Base-by-base conservation (phyloP, 345 rosid species). In the Microthlaspi erraticum region DNA sequence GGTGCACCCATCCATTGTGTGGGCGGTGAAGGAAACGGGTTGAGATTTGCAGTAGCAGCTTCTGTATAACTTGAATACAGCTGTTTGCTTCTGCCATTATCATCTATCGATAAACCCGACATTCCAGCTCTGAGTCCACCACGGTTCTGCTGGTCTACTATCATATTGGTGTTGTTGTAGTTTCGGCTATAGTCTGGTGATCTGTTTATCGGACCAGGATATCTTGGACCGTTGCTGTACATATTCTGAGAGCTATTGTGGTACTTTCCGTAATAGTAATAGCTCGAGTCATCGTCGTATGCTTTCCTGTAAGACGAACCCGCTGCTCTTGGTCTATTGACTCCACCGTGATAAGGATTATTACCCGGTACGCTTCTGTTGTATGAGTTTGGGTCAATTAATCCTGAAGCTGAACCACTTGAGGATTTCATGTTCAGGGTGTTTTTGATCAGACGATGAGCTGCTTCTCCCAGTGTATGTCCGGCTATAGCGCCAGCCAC, bases 361-460 rank as follows among this genome's bases (percentile, higher is more conserved):
- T 51, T 50, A 55, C 85, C 83, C 1, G 78, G 79, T 33, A 63
- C 44, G 70, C 84, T 86, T 3, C 72, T 81, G 70, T 67, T 45
- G 60, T 67, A 60, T n/a, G 77, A 54, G 0, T 72, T 82, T 38
- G 81, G 90, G 70, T 84, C 96, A 32, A 73, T 52, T 39, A 68
- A 42, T 61, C 84, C 84, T 53, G 81, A 73, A 18, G 85, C 76
- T 8, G 88, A 79, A 42, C 89, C 83, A 77, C 79, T 82, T n/a
- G 76, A 70, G 18, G 86, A 37, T 82, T 83, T 90, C 62, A 88
- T 75, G 76, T 90, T 95, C 54, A 95, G 98, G 1, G 94, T 83
- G 76, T 83, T 95, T 84, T 82, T 95, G 70, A 95, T 88, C 56
- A 95, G 98, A 66, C 99, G 98, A 77, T 92, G 97, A 72, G 97